Evolutionary conservation across 2,329 filamentous ascomycete species (phyloP).

Genomic region (Polychaeton citri): DNA sequence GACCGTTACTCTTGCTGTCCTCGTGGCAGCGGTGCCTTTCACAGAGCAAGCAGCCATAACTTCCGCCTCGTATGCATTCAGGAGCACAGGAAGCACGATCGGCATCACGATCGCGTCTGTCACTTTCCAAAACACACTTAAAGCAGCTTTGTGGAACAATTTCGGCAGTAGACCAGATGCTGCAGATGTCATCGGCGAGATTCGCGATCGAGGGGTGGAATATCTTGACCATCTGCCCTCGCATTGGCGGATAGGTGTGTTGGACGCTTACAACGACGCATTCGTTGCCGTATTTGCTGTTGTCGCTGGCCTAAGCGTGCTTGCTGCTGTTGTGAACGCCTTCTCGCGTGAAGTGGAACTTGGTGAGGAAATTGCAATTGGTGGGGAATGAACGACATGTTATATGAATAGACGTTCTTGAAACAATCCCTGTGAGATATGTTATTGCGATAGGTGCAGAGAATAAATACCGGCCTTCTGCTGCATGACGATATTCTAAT

Average conservation of each 20-base stretch:
- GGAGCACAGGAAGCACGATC: slow-evolving; percentile 55
- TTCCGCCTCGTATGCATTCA: slow-evolving; percentile 63
- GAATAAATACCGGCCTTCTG: no score
- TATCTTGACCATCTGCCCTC: no score
- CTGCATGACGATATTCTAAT: no score
- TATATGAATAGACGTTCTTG: no score
- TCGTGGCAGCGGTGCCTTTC: slow-evolving; percentile 66
- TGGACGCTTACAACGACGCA: no score
- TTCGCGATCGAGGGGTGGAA: no score
- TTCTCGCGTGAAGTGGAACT: slow-evolving; percentile 64
- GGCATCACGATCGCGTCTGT: slow-evolving; percentile 60
- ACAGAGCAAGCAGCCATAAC: slow-evolving; percentile 72
- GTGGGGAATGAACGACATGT: no score
- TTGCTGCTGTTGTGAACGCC: slow-evolving; percentile 65
- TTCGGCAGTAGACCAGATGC: slow-evolving; percentile 54
- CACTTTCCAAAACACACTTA: slow-evolving; percentile 70
- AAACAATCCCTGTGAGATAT: no score
- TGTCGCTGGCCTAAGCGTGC: no score
- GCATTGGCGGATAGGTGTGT: no score
- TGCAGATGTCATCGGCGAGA: slow-evolving; percentile 49
- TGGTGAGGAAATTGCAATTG: slow-evolving; percentile 66
- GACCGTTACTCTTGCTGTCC: slow-evolving; percentile 62
- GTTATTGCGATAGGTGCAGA: no score
- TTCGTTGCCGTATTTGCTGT: no score
- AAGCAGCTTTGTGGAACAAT: slow-evolving; percentile 46